Evolutionary conservation across 2,329 filamentous ascomycete genomes (phyloP).

Genomic region (Biscogniauxia mediterranea): DNA sequence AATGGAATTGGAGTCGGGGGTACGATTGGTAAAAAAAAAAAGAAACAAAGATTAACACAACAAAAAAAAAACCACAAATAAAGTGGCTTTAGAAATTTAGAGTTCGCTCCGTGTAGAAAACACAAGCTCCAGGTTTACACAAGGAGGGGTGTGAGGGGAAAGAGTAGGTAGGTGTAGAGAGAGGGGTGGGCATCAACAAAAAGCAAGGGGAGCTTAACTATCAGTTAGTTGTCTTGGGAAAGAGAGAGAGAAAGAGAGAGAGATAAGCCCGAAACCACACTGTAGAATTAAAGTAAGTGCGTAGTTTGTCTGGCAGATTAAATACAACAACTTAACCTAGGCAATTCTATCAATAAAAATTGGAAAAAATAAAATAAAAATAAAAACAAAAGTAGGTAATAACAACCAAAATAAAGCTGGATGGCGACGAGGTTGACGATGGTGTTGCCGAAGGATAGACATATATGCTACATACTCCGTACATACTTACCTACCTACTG

Average conservation of each 20-base stretch:
- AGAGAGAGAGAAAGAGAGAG: no score
- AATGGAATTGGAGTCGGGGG: conserved; percentile 13
- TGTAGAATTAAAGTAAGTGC: no score
- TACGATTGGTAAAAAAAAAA: conserved; percentile 4
- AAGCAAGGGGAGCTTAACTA: neutral
- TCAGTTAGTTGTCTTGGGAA: neutral
- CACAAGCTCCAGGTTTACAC: neutral
- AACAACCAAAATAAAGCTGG: no score
- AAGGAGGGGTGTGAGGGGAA: neutral
- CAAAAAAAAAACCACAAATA: neutral
- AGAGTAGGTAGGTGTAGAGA: neutral
- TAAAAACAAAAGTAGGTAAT: neutral
- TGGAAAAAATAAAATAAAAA: neutral
- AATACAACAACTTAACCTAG: neutral
- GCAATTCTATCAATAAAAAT: neutral
- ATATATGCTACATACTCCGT: neutral
- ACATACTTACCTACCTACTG: neutral
- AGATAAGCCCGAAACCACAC: no score
- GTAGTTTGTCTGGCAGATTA: no score
- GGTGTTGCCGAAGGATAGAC: neutral
- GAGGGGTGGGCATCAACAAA: neutral
- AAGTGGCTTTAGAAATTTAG: no score
- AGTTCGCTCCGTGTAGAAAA: neutral
- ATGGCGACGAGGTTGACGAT: conserved; percentile 7
- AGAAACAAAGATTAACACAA: conserved; percentile 7